Evolutionary conservation across 306 rosid species (phyloP), one percentile per base, ranked within the genome.

Genomic region (Sesbania bispinosa): DNA sequence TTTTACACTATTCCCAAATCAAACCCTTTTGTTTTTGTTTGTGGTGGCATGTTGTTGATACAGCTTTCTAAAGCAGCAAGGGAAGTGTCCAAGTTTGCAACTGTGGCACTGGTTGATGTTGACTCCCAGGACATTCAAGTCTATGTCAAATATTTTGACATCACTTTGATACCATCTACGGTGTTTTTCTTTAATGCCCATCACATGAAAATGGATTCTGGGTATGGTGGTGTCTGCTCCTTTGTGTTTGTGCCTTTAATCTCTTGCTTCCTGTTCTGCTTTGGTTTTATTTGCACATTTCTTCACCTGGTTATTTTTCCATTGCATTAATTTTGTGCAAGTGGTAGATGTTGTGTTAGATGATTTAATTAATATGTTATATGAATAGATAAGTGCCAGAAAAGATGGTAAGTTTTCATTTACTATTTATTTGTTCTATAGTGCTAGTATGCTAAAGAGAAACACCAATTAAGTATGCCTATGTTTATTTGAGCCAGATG

Each of bases 131-230:
- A 88, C 10, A 43, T 88, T 65, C 92, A 86, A 73, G 87, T 93
- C 46, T 93, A 90, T 75, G 76, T 82, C 62, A 86, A 87, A 23
- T 93, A 88, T 70, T 88, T 90, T 76, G 97, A 90, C 86, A 90
- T 93, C 15, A 76, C 94, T 61, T 62, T 85, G 43, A 78, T 87
- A 35, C 98, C 98, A 0, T 93, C 97, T 11, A 85, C 90, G 0
- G 61, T 93, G 45, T 93, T 90, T 82, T 90, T 93, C 86, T 93
- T 90, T 90, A 93, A 93, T 83, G 94, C 98, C 11, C 96, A 90
- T 80, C 98, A 93, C 80, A 90, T 90, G 96, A 93, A 90, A 87
- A 90, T 93, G 98, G 98, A 93, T 81, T 85, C 85, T 3, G 96
- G 97, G 95, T 90, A 79, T 58, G 72, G 9, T 64, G 76, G 10